Evolutionary conservation across 2,329 filamentous ascomycete genomes (phyloP), one percentile per base, ranked within the genome.

Genomic region (Trichophyton simii): DNA sequence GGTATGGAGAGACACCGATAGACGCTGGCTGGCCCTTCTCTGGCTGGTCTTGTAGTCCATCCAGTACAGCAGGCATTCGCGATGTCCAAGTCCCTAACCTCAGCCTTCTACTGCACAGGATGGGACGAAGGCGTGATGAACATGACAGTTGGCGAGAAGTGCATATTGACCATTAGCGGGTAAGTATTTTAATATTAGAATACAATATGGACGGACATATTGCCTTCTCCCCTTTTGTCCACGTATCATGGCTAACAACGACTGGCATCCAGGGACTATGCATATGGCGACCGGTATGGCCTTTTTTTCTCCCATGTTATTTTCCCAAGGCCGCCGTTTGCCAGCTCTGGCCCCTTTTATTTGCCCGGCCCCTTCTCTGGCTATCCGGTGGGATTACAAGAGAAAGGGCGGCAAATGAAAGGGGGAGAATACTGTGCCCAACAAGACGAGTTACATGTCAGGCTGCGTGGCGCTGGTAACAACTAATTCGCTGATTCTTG

Each of bases 141-240:
- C 72, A 96, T 99, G 92, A 86, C 87, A 72, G 79, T 95, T 63
- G 91, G 92, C 73, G 92, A 97, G 82, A 92, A 89, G 79, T 86
- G 90, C 60, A 88, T 84, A 59, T 81, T 99, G 66, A 87, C 86
- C 67, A 96, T 97, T 72, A 82, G 86, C 65, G 80, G 82, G 87
- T 91, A 81, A 74, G 82, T 63, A 48, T 48, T 48, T 20, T 20
- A n/a, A 44, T 48, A 18, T 46, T 46, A 46, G 20, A 48, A n/a
- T 36, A 36, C 34, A 36, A 36, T 9, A 36, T 36, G 34, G 11
- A 36, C 34, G 7, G 34, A 3, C 34, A 36, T 36, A 36, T 36
- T 11, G 8, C 11, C 34, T 2, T 48, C 13, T 22, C 58, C 22
- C 31, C 38, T 20, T 25, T 9, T 54, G 25, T 28, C 13, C 55